Evolutionary conservation across 345 rosid species (phyloP).

Genomic region (Camelina sativa): DNA sequence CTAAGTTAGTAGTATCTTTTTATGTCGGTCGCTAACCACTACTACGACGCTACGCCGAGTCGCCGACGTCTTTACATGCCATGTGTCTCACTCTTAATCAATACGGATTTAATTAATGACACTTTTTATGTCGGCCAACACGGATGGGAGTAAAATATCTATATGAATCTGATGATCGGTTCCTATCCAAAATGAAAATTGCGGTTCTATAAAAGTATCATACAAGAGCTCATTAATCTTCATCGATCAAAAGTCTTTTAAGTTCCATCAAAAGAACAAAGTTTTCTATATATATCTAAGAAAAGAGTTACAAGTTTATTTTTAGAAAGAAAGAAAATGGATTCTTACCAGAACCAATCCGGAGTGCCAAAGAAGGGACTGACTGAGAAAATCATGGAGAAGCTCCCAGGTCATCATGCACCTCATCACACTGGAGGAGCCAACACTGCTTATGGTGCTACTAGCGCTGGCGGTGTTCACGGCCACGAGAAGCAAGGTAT

Average conservation of each 20-base stretch:
- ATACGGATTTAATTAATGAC: not conserved
- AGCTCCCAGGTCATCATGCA: conserved; percentile 51
- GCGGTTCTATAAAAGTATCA: conserved; percentile 13
- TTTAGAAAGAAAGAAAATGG: conserved; percentile 13
- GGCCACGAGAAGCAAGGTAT: conserved; percentile 57
- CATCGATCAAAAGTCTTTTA: not conserved
- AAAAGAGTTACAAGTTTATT: not conserved
- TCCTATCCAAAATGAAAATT: conserved; percentile 5
- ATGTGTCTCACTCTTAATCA: conserved; percentile 13
- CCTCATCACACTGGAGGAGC: conserved; percentile 36
- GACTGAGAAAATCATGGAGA: conserved; percentile 53
- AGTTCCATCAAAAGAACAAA: not conserved
- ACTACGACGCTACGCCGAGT: not conserved
- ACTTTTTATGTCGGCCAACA: conserved; percentile 2
- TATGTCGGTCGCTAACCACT: not conserved
- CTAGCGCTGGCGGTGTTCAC: conserved; percentile 24
- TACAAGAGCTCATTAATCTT: not conserved
- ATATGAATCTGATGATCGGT: not conserved
- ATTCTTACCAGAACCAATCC: conserved; percentile 39
- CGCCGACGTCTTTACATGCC: conserved; percentile 15
- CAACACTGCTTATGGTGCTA: conserved; percentile 35
- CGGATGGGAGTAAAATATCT: not conserved
- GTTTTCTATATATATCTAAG: not conserved
- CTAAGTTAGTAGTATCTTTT: not conserved
- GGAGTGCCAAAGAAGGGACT: conserved; percentile 55